Base-by-base conservation (phyloP, 2,329 filamentous ascomycete species). In the Penicillium sp. region DNA sequence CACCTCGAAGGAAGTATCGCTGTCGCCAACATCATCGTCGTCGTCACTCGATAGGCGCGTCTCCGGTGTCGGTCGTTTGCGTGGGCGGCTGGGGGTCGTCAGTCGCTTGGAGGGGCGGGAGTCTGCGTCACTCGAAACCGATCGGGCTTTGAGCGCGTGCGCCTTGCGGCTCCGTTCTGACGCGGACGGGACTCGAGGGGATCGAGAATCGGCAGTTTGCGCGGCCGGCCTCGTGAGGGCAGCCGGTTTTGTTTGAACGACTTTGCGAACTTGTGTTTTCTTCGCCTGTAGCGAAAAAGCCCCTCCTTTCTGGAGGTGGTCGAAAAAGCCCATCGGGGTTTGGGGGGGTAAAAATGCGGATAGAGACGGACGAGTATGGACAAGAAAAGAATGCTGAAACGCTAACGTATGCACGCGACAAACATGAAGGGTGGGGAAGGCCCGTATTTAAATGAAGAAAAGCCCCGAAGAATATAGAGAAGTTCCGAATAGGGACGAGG, bases 231-330 rank as follows among this genome's bases (percentile, higher is more conserved):
- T 70, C 15, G 75, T 68, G 37, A 71, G 68, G 30, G 71, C 62
- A 22, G 71, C 68, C 26, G 76, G 71, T 53, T 75, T 74, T 59
- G 73, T 66, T 61, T 80, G 76, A 30, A 77, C 76, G 49, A 80
- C 75, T 68, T 79, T 79, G 62, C 78, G 78, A 19, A 80, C 76
- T 61, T 80, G 77, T 28, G 76, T 68, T 44, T 77, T 79, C 59
- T 80, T 76, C 44, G 78, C 70, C 59, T 79, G 78, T 55, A 80
- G 71, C 42, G 77, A 76, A 57, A 78, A 78, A 37, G 70, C 72
- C 64, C 77, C 78, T 73, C 77, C 77, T 71, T 80, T 79, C 61
- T 80, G 78, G 62, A 80, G 73, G 64, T 80, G 77, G 64, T 80
- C 78, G 68, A 80, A 80, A 68, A 80, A 79, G 54, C 78, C 77